These are phyloP conservation scores for Ettlia oleoabundans DNA, from an alignment of 139 green algal genomes.

Conservation along the genomic window DNA sequence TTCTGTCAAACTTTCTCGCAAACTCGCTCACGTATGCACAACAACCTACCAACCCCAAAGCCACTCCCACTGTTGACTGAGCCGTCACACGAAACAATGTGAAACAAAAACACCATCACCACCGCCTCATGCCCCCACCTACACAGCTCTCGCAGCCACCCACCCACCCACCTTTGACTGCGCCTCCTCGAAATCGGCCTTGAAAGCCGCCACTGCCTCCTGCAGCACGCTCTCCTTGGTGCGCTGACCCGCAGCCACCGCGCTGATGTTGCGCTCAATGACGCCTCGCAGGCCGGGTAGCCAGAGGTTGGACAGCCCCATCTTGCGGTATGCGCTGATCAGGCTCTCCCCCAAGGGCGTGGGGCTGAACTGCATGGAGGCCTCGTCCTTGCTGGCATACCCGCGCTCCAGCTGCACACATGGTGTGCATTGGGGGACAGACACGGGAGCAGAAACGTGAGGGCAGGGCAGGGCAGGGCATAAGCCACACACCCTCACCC, in stretches of 20 bases:
- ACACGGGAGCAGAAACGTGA: neutral
- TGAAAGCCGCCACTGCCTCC: slow-evolving; percentile 73
- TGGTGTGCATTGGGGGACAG: neutral
- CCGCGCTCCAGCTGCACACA: slow-evolving; percentile 43
- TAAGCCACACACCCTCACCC: neutral
- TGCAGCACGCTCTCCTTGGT: slow-evolving; percentile 63
- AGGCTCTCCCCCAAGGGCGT: slow-evolving; percentile 88
- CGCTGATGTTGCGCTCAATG: slow-evolving; percentile 88
- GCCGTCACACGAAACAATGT: neutral
- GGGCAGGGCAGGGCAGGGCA: neutral
- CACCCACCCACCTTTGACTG: slow-evolving; percentile 34
- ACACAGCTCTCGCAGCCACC: too few species aligned
- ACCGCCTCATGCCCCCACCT: neutral
- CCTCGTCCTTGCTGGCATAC: slow-evolving; percentile 86
- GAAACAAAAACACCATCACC: neutral
- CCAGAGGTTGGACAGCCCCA: slow-evolving; percentile 83
- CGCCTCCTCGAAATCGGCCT: slow-evolving; percentile 63
- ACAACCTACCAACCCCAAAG: too few species aligned
- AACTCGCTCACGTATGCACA: too few species aligned
- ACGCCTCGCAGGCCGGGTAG: slow-evolving; percentile 78
- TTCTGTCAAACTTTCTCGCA: too few species aligned
- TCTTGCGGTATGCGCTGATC: slow-evolving; percentile 75
- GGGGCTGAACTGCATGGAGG: slow-evolving; percentile 73
- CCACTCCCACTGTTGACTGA: too few species aligned
- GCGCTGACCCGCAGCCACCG: slow-evolving; percentile 60